These are phyloP conservation scores for Pestalotiopsis sp. DNA, from an alignment of 2,329 filamentous ascomycete species.

Conservation along the genomic window DNA sequence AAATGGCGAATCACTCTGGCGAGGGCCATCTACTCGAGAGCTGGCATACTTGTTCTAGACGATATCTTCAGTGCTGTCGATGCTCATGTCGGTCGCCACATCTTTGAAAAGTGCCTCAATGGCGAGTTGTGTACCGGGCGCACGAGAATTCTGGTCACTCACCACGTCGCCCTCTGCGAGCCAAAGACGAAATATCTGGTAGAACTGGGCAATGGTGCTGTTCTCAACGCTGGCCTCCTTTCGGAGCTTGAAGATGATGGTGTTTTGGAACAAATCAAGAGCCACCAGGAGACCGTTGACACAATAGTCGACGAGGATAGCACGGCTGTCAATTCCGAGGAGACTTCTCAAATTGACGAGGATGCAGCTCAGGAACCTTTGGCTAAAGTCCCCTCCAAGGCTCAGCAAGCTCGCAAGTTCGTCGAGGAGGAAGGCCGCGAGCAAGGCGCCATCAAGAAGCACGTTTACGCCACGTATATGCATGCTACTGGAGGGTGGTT, in stretches of 20 bases:
- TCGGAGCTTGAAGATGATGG: conserved; percentile 65
- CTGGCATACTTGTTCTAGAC: conserved; percentile 76
- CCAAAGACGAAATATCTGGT: conserved; percentile 74
- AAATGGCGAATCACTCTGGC: conserved; percentile 82
- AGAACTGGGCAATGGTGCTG: conserved; percentile 69
- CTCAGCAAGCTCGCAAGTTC: conserved; percentile 63
- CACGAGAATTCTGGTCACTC: conserved; percentile 79
- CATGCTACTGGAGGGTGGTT: conserved; percentile 64
- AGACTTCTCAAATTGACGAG: conserved; percentile 43
- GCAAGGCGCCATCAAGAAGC: conserved; percentile 67
- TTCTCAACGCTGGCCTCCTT: conserved; percentile 65
- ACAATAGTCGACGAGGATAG: conserved; percentile 50
- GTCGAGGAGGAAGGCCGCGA: conserved; percentile 76
- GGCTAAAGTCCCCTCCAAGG: conserved; percentile 53
- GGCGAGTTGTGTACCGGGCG: conserved; percentile 70
- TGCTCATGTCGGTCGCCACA: conserved; percentile 77
- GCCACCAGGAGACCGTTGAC: conserved; percentile 48
- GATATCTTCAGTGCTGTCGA: conserved; percentile 86
- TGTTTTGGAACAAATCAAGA: conserved; percentile 58
- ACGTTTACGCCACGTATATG: conserved; percentile 71
- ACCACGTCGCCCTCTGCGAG: conserved; percentile 74
- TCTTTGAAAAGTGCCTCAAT: conserved; percentile 75
- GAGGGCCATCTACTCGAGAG: conserved; percentile 77
- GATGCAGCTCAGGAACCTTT: conserved; percentile 43
- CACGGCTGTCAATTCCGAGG: conserved; percentile 59